Conservation (phyloP, 2,329 filamentous ascomycete genomes). For the Neurospora crassa region DNA sequence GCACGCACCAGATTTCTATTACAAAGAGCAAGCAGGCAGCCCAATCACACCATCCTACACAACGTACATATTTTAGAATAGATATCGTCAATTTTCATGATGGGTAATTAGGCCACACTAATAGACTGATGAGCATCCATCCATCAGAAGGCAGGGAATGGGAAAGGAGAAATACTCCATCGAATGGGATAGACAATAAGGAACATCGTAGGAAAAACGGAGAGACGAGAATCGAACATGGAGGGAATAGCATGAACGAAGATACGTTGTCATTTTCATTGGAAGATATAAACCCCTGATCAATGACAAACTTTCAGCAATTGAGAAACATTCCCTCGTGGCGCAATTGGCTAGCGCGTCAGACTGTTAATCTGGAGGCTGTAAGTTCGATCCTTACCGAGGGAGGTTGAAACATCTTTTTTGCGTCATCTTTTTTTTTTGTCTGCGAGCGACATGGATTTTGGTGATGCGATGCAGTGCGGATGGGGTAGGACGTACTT, state of each 20-base stretch:
- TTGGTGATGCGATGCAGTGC: not conserved
- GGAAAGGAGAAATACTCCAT: not conserved
- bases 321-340: not conserved
- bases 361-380: not conserved
- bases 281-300: not conserved
- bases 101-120: not conserved
- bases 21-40: not conserved
- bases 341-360: not conserved
- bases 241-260: not conserved
- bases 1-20: not conserved
- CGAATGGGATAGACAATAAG: not conserved
- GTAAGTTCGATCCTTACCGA: not conserved
- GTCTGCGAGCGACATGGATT: not conserved
- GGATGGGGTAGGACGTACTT: not conserved
- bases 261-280: not conserved
- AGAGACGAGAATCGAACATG: not conserved
- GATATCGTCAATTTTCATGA: not conserved
- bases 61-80: not conserved
- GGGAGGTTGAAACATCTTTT: not conserved
- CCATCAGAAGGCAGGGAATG: not conserved
- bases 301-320: not conserved
- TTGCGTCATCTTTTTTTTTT: not conserved
- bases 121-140: not conserved
- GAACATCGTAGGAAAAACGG: not conserved
- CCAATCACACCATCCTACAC: not conserved